Evolutionary conservation across 139 green algal genomes (phyloP).

Genomic region (Coelastrella sp.): DNA sequence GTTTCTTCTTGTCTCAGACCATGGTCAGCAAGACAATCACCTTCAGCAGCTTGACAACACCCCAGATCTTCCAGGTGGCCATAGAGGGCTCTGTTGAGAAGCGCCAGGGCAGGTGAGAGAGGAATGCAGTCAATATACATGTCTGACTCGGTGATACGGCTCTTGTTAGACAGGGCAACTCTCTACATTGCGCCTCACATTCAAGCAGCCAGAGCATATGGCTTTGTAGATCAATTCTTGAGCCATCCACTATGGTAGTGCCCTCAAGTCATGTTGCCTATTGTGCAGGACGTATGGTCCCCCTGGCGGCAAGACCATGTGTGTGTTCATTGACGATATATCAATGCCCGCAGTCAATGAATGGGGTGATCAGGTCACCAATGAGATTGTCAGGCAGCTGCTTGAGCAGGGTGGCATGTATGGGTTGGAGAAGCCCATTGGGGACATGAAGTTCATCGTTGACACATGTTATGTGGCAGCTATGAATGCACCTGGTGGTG

Average conservation of each 20-base stretch:
- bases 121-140: no score
- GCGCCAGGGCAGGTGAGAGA: slow-evolving; percentile 76
- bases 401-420: slow-evolving; percentile 95
- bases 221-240: no score
- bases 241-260: no score
- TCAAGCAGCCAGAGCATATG: no score
- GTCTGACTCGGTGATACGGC: no score
- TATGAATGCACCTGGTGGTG: slow-evolving; percentile 89
- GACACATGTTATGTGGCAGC: slow-evolving; percentile 89
- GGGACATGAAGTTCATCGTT: slow-evolving; percentile 94
- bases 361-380: slow-evolving; percentile 98
- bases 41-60: slow-evolving; percentile 93
- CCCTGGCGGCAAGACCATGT: slow-evolving; percentile 88
- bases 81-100: slow-evolving; percentile 93
- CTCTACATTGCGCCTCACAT: no score
- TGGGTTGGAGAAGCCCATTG: slow-evolving; percentile 94
- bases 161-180: no score
- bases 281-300: slow-evolving; percentile 87
- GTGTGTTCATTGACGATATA: slow-evolving; percentile 95
- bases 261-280: background rate
- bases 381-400: slow-evolving; percentile 96
- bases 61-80: slow-evolving; percentile 91
- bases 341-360: slow-evolving; percentile 94
- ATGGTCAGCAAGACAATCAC: slow-evolving; percentile 88
- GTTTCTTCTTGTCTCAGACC: background rate